These are phyloP conservation scores for Arthrobotrys sinensis DNA, from an alignment of 2,329 filamentous ascomycete species.

Conservation along the genomic window DNA sequence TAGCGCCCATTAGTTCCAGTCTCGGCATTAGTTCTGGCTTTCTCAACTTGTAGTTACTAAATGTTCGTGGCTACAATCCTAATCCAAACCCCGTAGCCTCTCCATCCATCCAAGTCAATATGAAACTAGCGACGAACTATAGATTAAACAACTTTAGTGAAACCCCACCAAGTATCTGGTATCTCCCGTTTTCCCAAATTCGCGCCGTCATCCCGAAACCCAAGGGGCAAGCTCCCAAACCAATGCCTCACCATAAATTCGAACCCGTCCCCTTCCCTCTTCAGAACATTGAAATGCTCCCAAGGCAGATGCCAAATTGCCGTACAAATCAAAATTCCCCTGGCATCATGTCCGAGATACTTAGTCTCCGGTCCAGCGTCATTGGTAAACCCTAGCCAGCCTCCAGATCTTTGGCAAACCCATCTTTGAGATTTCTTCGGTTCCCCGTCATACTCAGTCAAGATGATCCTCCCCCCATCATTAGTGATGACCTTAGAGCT, in stretches of 20 bases:
- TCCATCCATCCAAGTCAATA: too few relatives aligned
- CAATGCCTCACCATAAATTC: slow-evolving; percentile 43
- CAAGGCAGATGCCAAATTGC: slow-evolving; percentile 17
- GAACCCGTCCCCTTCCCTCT: slow-evolving; percentile 40
- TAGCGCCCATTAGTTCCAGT: too few relatives aligned
- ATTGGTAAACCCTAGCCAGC: slow-evolving; percentile 54
- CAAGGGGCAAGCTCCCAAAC: slow-evolving; percentile 29
- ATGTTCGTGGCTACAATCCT: too few relatives aligned
- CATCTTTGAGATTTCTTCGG: slow-evolving; percentile 45
- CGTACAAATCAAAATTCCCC: slow-evolving; percentile 25
- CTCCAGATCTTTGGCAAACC: slow-evolving; percentile 31
- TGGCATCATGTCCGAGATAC: slow-evolving; percentile 27
- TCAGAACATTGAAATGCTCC: slow-evolving; percentile 42
- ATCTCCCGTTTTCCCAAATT: slow-evolving; percentile 16
- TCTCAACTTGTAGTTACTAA: too few relatives aligned
- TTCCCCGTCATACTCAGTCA: slow-evolving; percentile 15
- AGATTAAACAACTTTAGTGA: slow-evolving; percentile 14
- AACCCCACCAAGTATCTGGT: slow-evolving; percentile 21
- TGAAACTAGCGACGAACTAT: background rate
- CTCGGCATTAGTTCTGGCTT: too few relatives aligned
- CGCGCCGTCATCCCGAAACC: slow-evolving; percentile 7
- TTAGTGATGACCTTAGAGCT: slow-evolving; percentile 28
- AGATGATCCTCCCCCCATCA: background rate
- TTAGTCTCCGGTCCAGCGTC: slow-evolving; percentile 20
- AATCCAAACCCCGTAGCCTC: too few relatives aligned